phyloP scores from a whole-genome alignment of 805 yeast genomes.

The Kodamaea jinghongensis region DNA sequence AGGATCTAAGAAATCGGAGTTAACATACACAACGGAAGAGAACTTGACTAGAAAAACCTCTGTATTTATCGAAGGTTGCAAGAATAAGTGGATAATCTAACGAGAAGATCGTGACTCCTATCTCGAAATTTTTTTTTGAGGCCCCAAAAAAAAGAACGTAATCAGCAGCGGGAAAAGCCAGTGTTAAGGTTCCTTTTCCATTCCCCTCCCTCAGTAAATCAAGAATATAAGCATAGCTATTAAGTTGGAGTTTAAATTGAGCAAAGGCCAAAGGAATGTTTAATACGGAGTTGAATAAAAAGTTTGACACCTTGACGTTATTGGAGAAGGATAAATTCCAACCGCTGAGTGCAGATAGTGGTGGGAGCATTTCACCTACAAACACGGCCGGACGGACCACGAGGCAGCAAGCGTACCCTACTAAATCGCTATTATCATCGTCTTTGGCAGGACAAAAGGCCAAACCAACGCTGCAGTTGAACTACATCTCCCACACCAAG shows the following conservation, averaged over 20 bases:
- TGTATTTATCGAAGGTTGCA: too few species aligned
- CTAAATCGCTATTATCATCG: constrained; percentile 24
- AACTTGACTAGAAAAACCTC: too few species aligned
- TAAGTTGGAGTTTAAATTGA: background rate
- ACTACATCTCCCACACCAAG: constrained; percentile 1
- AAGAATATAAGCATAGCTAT: background rate
- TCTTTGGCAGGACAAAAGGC: constrained; percentile 25
- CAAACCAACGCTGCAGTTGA: background rate
- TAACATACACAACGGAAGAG: too few species aligned
- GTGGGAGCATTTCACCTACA: background rate
- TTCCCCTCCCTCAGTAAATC: constrained; percentile 1
- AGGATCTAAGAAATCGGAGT: too few species aligned
- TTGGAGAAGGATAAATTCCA: constrained; percentile 2
- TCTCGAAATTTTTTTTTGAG: too few species aligned
- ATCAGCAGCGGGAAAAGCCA: too few species aligned
- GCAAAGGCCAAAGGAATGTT: constrained; percentile 6
- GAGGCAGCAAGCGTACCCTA: background rate
- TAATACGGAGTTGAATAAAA: constrained; percentile 9
- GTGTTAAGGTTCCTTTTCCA: background rate
- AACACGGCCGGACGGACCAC: background rate
- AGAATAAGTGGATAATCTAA: too few species aligned
- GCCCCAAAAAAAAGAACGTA: too few species aligned
- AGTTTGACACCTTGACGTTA: constrained; percentile 9
- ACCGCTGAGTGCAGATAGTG: background rate
- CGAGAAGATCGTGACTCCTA: too few species aligned